Percentiles rank a stretch among this genome's conserved stretches.
Evolutionary conservation across 805 yeast species (phyloP).

Genomic region (Candida manassasensis): DNA sequence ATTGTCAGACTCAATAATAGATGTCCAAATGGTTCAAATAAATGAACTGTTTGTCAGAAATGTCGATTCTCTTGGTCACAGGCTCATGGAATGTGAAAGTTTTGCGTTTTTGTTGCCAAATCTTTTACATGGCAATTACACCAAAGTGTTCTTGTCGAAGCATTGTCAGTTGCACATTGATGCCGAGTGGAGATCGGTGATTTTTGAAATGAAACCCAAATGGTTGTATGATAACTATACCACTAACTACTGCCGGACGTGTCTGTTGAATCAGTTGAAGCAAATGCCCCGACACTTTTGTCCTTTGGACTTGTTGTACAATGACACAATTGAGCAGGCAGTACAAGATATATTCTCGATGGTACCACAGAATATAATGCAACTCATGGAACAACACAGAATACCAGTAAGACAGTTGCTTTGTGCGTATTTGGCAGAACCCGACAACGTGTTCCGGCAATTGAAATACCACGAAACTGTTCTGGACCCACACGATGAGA

Average conservation of each 20-base stretch:
- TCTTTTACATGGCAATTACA: conserved; percentile 29
- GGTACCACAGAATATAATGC: conserved; percentile 16
- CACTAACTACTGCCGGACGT: conserved; percentile 50
- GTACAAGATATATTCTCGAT: conserved; percentile 24
- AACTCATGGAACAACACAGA: conserved; percentile 15
- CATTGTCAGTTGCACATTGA: conserved; percentile 28
- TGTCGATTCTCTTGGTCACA: conserved; percentile 22
- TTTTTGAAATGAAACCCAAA: conserved; percentile 56
- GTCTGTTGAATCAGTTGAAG: conserved; percentile 44
- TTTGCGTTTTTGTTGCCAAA: conserved; percentile 43
- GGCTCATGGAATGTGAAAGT: conserved; percentile 34
- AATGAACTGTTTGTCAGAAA: conserved; percentile 25
- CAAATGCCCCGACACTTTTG: conserved; percentile 39
- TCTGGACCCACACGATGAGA: conserved; percentile 26
- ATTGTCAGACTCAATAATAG: conserved; percentile 27
- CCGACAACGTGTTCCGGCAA: conserved; percentile 29
- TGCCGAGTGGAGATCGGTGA: conserved; percentile 13
- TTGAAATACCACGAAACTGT: conserved; percentile 31
- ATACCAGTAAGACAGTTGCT: conserved; percentile 34
- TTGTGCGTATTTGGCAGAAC: conserved; percentile 25
- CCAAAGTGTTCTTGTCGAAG: conserved; percentile 24
- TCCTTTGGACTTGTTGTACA: conserved; percentile 39
- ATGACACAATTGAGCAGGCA: conserved; percentile 29
- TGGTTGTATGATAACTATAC: conserved; percentile 48
- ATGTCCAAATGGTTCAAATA: conserved; percentile 27